Evolutionary conservation across 169 alveolate genomes (phyloP).

Genomic region (Plasmodium adleri): DNA sequence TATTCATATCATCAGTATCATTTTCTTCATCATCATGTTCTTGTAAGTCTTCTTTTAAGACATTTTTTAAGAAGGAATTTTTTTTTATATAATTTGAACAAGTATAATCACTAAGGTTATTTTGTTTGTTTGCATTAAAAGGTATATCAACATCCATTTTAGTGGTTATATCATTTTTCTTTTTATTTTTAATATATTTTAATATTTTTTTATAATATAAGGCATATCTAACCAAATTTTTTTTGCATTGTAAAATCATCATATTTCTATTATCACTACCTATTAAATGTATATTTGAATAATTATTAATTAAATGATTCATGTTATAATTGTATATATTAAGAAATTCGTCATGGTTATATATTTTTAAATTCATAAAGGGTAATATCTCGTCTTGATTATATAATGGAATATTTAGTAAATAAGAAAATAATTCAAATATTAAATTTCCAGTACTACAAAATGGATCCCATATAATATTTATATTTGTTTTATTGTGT

Average conservation of each 20-base stretch:
- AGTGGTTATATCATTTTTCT: neutral
- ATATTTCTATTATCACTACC: conserved; percentile 66
- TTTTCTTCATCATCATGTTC: conserved; percentile 10
- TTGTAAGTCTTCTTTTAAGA: conserved; percentile 5
- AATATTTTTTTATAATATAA: conserved; percentile 31
- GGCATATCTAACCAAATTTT: conserved; percentile 43
- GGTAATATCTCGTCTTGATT: conserved; percentile 53
- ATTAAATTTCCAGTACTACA: conserved; percentile 60
- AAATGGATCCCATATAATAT: conserved; percentile 72
- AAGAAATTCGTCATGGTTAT: conserved; percentile 36
- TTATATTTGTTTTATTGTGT: conserved; percentile 35
- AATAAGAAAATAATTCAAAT: conserved; percentile 34
- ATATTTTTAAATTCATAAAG: conserved; percentile 70
- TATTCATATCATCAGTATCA: neutral
- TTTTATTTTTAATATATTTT: neutral
- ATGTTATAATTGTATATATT: conserved; percentile 15
- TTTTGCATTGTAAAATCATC: conserved; percentile 63
- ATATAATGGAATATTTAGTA: conserved; percentile 45
- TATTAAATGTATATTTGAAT: conserved; percentile 23
- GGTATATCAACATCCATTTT: neutral
- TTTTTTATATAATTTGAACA: conserved; percentile 5
- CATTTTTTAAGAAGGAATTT: conserved; percentile 30
- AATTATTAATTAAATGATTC: neutral
- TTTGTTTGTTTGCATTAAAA: neutral
- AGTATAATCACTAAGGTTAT: neutral